Evolutionary conservation across 129 eudicot genomes (phyloP).

Genomic region (Centaurea solstitialis): DNA sequence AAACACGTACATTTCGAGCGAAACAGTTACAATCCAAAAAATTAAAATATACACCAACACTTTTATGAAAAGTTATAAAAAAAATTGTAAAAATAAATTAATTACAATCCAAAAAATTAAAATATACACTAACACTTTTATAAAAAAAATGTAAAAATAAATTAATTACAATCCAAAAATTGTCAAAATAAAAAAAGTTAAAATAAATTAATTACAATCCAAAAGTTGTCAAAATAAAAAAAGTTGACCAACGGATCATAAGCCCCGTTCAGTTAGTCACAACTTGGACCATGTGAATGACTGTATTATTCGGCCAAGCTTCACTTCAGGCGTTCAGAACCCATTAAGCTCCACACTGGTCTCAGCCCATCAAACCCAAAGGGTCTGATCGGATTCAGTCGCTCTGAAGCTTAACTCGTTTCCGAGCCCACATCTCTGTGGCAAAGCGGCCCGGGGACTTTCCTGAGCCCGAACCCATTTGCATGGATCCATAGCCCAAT

Average conservation of each 20-base stretch:
- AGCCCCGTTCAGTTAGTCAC: constrained; percentile 57
- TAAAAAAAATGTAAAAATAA: too few relatives aligned
- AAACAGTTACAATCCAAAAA: too few relatives aligned
- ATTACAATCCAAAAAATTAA: too few relatives aligned
- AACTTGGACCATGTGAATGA: constrained; percentile 36
- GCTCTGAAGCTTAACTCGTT: constrained; percentile 24
- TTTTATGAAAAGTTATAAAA: too few relatives aligned
- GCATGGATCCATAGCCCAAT: neutral
- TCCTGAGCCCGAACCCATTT: constrained; percentile 21
- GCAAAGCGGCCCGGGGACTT: constrained; percentile 40
- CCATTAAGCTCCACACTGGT: constrained; percentile 33
- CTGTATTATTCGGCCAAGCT: constrained; percentile 38
- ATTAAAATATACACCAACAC: too few relatives aligned
- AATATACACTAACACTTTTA: too few relatives aligned
- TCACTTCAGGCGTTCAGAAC: neutral
- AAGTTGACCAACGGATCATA: constrained; percentile 26
- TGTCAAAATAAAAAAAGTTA: too few relatives aligned
- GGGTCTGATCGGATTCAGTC: neutral
- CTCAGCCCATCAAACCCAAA: constrained; percentile 30
- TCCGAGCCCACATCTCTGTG: constrained; percentile 46
- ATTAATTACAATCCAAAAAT: too few relatives aligned
- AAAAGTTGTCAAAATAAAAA: neutral
- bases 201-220: too few relatives aligned
- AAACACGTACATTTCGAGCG: too few relatives aligned
- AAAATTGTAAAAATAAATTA: too few relatives aligned